Evolutionary conservation across 371 early-diverging fungal genomes (phyloP).

Genomic region (Rhizopus sp.): DNA sequence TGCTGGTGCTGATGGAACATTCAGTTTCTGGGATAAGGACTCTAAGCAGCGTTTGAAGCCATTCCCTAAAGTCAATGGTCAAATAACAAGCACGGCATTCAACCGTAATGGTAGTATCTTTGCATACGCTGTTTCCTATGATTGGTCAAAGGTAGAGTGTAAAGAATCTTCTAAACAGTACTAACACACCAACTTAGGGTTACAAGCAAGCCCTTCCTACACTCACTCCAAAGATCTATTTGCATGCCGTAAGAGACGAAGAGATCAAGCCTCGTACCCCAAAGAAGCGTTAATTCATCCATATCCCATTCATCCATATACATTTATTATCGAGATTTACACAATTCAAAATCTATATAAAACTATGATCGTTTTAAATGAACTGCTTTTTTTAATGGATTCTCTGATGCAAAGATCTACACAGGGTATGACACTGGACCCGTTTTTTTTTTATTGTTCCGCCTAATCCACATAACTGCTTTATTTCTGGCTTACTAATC

Average conservation of each 20-base stretch:
- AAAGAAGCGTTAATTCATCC: constrained; percentile 51
- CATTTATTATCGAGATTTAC: too few relatives aligned
- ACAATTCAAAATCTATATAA: too few relatives aligned
- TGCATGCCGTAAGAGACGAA: constrained; percentile 79
- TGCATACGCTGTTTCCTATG: constrained; percentile 94
- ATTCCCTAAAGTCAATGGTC: constrained; percentile 58
- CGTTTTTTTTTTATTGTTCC: too few relatives aligned
- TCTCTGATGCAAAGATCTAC: too few relatives aligned
- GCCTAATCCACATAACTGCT: too few relatives aligned
- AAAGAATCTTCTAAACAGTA: neutral
- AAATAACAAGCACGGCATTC: constrained; percentile 83
- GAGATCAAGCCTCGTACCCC: constrained; percentile 76
- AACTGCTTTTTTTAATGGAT: too few relatives aligned
- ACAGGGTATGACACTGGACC: too few relatives aligned
- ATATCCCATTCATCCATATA: neutral
- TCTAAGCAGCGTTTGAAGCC: constrained; percentile 84
- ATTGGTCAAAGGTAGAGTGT: constrained; percentile 91
- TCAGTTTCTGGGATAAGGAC: constrained; percentile 96
- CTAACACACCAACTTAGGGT: constrained; percentile 34
- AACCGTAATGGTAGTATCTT: constrained; percentile 88
- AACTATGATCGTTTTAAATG: too few relatives aligned
- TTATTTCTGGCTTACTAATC: too few relatives aligned
- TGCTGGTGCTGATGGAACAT: constrained; percentile 90
- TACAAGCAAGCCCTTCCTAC: constrained; percentile 52
- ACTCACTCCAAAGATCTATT: constrained; percentile 62